Percentiles rank a stretch among this genome's conserved stretches.
Evolutionary conservation across 2,329 filamentous ascomycete species (phyloP).

Genomic region (Ophioceras dolichostomum): DNA sequence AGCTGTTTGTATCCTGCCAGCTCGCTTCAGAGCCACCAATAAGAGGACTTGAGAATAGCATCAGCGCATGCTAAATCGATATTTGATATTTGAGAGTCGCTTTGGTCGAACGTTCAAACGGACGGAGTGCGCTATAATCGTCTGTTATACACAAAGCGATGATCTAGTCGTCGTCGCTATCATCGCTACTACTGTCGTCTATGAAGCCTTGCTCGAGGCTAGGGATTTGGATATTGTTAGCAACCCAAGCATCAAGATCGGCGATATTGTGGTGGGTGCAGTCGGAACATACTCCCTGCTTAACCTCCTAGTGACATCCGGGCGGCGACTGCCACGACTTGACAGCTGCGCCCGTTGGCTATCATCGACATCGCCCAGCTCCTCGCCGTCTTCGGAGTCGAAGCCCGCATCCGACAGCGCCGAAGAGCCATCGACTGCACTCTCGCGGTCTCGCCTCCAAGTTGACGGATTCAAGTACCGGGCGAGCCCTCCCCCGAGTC

Average conservation of each 20-base stretch:
- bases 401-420: constrained; percentile 36
- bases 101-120: no score
- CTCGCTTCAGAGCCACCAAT: no score
- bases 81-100: no score
- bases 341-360: constrained; percentile 6
- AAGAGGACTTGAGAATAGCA: no score
- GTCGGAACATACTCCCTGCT: constrained; percentile 55
- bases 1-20: no score
- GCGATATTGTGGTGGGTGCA: neutral
- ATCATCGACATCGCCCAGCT: constrained; percentile 47
- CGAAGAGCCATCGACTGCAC: constrained; percentile 20
- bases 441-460: constrained; percentile 28
- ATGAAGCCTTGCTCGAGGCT: constrained; percentile 30
- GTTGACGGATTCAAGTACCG: constrained; percentile 30
- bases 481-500: constrained; percentile 23
- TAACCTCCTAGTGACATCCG: constrained; percentile 46
- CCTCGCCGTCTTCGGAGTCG: constrained; percentile 57
- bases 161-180: neutral
- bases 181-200: constrained; percentile 22
- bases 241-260: neutral
- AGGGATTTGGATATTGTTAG: constrained; percentile 5
- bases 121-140: no score
- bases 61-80: no score
- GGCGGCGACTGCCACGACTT: constrained; percentile 15
- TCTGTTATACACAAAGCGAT: no score